Evolutionary conservation across 495 filamentous ascomycete species (phyloP).

Genomic region (Bacidia rubella): DNA sequence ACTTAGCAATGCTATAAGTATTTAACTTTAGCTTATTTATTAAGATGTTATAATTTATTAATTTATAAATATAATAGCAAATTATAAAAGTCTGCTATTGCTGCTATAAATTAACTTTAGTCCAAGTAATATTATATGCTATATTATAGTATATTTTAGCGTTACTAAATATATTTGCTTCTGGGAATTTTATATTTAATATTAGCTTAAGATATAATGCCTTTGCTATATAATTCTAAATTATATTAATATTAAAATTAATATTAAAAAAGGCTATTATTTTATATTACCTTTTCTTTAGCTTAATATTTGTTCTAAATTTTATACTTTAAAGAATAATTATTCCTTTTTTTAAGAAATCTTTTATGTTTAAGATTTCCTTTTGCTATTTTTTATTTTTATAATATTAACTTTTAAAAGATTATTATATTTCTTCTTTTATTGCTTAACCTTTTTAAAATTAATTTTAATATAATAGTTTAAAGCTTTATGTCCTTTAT

Average conservation of each 20-base stretch:
- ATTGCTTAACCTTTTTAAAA: too few species aligned
- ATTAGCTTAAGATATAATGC: too few species aligned
- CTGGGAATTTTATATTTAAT: too few species aligned
- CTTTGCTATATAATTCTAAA: too few species aligned
- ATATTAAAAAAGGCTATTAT: slow-evolving; percentile 1
- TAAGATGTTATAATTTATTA: slow-evolving; percentile 1
- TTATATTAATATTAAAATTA: too few species aligned
- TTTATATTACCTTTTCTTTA: background rate
- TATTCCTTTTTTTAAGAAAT: background rate
- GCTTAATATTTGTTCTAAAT: background rate
- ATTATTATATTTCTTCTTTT: too few species aligned
- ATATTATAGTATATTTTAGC: slow-evolving; percentile 3
- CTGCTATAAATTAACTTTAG: slow-evolving; percentile 8
- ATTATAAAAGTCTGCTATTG: background rate
- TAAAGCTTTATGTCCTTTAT: background rate
- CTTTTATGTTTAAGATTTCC: slow-evolving; percentile 3
- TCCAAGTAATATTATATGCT: background rate
- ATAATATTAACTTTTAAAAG: slow-evolving; percentile 5
- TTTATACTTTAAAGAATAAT: background rate
- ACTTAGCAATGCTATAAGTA: too few species aligned
- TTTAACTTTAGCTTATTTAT: slow-evolving; percentile 1
- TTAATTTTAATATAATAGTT: too few species aligned
- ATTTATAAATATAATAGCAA: slow-evolving; percentile 10
- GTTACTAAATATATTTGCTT: too few species aligned
- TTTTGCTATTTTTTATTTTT: slow-evolving; percentile 8